Base-by-base conservation (phyloP, 2,329 filamentous ascomycete species). In the Sordariomycetes sp. region DNA sequence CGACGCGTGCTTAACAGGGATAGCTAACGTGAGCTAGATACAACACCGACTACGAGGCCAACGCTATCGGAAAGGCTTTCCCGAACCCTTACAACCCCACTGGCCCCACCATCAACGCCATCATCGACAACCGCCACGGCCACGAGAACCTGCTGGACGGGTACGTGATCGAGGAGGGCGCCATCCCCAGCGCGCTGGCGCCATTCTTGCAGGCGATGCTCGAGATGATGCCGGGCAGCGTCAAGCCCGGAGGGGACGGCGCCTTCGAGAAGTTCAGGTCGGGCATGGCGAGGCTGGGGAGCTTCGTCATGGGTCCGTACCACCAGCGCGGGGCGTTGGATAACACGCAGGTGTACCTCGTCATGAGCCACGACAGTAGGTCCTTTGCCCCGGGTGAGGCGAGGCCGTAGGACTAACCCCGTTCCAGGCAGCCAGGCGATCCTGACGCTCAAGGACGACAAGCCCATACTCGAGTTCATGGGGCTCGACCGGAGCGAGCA, bases 291-390 rank as follows among this genome's bases (percentile, higher is more conserved):
- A 70, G 72, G 25, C 69, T 73, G 51, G 77, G 77, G 34, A 81
- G 77, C 65, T 68, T 74, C n/a, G 69, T 84, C 48, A 65, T 84
- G 0, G 83, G 83, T 0, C 81, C 82, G 0, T 84, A 84, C 61
- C 75, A 70, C 56, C 70, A 70, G 7, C 71, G 73, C 7, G 80
- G 83, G 0, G 80, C 80, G 20, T 68, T 85, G 22, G 76, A 80
- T 64, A 77, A 70, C 59, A 87, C 82, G 0, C 79, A 84, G 59
- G 75, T 82, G 0, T 87, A 85, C 64, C 72, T 87, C 3, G 74
- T 86, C 64, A 85, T 86, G 81, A 81, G 78, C 1, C 82, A 86
- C 62, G 83, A 86, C 62, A 81, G 76, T 72, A 70, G 64, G 70
- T 64, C 4, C 7, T 20, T 13, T 24, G 22, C 4, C 20, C 20